These are phyloP conservation scores for Mrakia frigida DNA, from an alignment of 768 basidiomycete species.

Conservation along the genomic window DNA sequence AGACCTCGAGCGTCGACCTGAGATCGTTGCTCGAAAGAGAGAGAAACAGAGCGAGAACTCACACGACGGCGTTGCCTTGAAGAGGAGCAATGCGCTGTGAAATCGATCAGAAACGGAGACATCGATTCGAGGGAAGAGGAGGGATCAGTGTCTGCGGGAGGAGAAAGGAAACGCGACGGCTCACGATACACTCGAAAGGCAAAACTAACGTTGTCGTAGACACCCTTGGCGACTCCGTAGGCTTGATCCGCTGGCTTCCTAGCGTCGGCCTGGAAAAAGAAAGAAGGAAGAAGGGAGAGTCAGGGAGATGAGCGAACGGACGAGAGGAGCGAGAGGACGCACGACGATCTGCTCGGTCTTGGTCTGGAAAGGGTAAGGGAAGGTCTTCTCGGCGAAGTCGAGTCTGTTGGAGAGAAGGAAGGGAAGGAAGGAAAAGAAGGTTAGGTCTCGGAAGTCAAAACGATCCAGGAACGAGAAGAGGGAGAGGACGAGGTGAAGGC, in stretches of 20 bases:
- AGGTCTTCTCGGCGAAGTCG: conserved; percentile 26
- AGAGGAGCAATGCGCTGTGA: conserved; percentile 25
- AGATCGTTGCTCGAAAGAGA: too few relatives aligned
- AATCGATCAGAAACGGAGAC: not conserved
- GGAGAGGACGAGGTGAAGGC: not conserved
- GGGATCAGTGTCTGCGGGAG: not conserved
- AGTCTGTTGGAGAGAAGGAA: not conserved
- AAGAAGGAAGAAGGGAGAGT: not conserved
- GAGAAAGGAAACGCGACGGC: not conserved
- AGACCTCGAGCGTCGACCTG: not conserved
- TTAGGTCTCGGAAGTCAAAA: too few relatives aligned
- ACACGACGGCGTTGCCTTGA: conserved; percentile 31
- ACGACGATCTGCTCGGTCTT: conserved; percentile 31
- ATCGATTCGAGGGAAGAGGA: not conserved
- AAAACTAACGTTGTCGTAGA: conserved; percentile 29
- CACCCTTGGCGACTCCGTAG: conserved; percentile 10
- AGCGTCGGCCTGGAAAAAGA: conserved; percentile 17
- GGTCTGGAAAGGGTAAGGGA: conserved; percentile 32
- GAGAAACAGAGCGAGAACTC: not conserved
- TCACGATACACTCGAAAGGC: conserved; percentile 14
- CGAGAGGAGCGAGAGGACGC: not conserved
- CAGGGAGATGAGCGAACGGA: not conserved
- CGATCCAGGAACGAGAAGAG: too few relatives aligned
- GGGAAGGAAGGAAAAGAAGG: not conserved
- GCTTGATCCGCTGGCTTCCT: conserved; percentile 25